Percentiles rank a stretch among this genome's conserved stretches.
Evolutionary conservation across 1,284 basidiomycete genomes (phyloP).

Genomic region (Clitocybe nebularis): DNA sequence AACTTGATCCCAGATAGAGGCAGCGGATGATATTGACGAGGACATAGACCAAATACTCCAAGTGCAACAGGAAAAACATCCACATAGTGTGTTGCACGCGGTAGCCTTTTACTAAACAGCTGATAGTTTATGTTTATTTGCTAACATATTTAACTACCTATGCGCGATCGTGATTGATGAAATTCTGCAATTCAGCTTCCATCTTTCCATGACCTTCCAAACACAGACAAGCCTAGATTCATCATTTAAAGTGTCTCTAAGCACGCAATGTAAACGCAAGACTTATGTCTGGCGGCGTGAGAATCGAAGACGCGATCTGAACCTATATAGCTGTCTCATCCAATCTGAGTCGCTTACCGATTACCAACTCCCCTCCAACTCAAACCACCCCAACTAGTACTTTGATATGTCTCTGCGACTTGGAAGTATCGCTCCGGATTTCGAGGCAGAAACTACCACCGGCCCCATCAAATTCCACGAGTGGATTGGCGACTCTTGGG

Average conservation of each 20-base stretch:
- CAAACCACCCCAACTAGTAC: neutral
- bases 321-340: slow-evolving; percentile 11
- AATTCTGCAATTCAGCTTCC: too few relatives aligned
- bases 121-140: neutral
- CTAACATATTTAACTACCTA: slow-evolving; percentile 2
- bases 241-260: slow-evolving; percentile 13
- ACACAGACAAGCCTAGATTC: too few relatives aligned
- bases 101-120: slow-evolving; percentile 77
- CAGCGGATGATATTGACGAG: slow-evolving; percentile 81
- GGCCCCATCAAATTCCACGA: slow-evolving; percentile 88
- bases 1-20: slow-evolving; percentile 69
- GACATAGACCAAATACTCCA: slow-evolving; percentile 88
- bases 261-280: slow-evolving; percentile 38
- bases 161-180: neutral
- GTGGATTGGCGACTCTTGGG: slow-evolving; percentile 89
- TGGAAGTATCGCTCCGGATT: slow-evolving; percentile 78
- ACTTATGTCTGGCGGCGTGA: slow-evolving; percentile 27
- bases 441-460: slow-evolving; percentile 77
- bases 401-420: slow-evolving; percentile 54
- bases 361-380: slow-evolving; percentile 6
- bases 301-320: slow-evolving; percentile 35
- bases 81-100: slow-evolving; percentile 89
- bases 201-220: too few relatives aligned
- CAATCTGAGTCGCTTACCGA: too few relatives aligned
- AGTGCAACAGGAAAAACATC: slow-evolving; percentile 82